These are phyloP conservation scores for Vaccinium myrtillus DNA, from an alignment of 148 eudicot genomes.

Conservation along the genomic window DNA sequence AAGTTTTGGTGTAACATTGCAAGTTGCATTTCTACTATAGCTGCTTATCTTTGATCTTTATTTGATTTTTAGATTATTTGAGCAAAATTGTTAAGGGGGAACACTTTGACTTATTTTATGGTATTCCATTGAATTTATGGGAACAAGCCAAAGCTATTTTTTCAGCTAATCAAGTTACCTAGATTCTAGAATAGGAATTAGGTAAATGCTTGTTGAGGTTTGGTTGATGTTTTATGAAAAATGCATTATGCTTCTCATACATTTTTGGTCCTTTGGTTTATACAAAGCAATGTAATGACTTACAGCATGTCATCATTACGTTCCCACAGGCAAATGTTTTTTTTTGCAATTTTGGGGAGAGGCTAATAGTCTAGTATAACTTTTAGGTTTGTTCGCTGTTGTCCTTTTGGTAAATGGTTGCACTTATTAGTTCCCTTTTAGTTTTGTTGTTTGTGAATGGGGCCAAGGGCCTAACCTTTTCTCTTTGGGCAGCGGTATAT, in stretches of 20 bases:
- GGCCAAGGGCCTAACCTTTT: neutral
- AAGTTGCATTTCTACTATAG: neutral
- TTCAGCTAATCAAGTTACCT: neutral
- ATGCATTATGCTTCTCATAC: neutral
- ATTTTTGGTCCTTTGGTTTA: neutral
- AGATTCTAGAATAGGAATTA: neutral
- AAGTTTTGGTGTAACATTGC: neutral
- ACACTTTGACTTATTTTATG: neutral
- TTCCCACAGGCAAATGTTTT: neutral
- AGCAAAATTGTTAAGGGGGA: neutral
- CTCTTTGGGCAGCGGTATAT: neutral
- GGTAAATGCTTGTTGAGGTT: slow-evolving; percentile 3
- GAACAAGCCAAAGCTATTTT: neutral
- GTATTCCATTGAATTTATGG: neutral
- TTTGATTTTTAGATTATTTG: neutral
- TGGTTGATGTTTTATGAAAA: neutral
- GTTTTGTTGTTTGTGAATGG: neutral
- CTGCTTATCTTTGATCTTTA: neutral
- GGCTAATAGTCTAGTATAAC: neutral
- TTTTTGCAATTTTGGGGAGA: neutral
- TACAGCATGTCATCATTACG: neutral
- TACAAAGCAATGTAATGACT: neutral
- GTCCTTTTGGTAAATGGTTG: neutral
- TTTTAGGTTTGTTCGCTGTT: neutral
- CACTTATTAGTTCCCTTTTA: neutral